phyloP scores from a whole-genome alignment of 2,329 filamentous ascomycete species.

The Cladosporium sp. region DNA sequence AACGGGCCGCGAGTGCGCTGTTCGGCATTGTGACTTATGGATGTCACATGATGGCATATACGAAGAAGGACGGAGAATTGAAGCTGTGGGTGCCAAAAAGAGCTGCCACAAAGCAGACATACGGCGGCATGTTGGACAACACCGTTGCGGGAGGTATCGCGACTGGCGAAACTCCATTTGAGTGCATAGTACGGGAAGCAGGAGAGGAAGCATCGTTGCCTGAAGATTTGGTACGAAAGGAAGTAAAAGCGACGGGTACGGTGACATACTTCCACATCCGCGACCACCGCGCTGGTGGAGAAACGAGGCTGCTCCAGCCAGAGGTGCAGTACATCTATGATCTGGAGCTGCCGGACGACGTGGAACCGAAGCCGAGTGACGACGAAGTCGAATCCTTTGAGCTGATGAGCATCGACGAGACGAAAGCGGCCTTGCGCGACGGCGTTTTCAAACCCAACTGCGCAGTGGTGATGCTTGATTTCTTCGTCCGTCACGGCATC shows the following conservation, averaged over 20 bases:
- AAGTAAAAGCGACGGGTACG: slow-evolving; percentile 59
- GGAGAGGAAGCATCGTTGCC: slow-evolving; percentile 84
- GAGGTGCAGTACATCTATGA: slow-evolving; percentile 93
- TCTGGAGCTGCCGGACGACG: slow-evolving; percentile 65
- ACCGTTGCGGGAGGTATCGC: slow-evolving; percentile 84
- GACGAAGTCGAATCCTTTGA: slow-evolving; percentile 85
- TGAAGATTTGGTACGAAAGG: slow-evolving; percentile 60
- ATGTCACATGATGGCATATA: slow-evolving; percentile 72
- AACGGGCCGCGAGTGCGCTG: slow-evolving; percentile 69
- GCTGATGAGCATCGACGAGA: slow-evolving; percentile 71
- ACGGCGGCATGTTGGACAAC: slow-evolving; percentile 90
- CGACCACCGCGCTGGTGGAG: slow-evolving; percentile 70
- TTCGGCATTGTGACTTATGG: slow-evolving; percentile 76
- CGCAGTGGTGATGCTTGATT: slow-evolving; percentile 77
- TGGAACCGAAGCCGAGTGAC: slow-evolving; percentile 73
- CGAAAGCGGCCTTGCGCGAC: slow-evolving; percentile 62
- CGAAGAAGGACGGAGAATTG: slow-evolving; percentile 52
- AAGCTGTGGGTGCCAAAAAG: slow-evolving; percentile 82
- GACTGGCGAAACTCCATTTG: slow-evolving; percentile 74
- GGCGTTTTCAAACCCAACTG: slow-evolving; percentile 94
- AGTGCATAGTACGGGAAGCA: slow-evolving; percentile 79
- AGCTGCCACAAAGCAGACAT: slow-evolving; percentile 75
- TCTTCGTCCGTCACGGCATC: slow-evolving; percentile 81
- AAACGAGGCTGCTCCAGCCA: slow-evolving; percentile 78
- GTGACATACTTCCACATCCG: slow-evolving; percentile 85